These are phyloP conservation scores for Pezicula carpinea DNA, from an alignment of 2,329 filamentous ascomycete genomes.

Conservation along the genomic window DNA sequence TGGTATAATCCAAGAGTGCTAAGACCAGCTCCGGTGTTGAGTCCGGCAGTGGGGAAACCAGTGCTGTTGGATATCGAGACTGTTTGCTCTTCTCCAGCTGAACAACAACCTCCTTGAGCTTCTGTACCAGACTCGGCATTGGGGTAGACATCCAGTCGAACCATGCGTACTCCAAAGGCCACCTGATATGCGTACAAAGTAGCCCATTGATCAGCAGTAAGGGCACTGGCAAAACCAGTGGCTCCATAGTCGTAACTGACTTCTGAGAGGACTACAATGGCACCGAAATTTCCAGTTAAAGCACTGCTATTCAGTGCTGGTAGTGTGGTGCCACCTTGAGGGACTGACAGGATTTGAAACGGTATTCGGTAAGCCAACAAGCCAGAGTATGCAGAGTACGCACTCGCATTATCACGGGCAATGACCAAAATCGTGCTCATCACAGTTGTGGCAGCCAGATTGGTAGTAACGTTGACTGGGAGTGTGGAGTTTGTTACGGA, in stretches of 20 bases:
- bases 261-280: slow-evolving; percentile 38
- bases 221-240: slow-evolving; percentile 15
- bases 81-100: slow-evolving; percentile 41
- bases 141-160: slow-evolving; percentile 54
- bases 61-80: slow-evolving; percentile 48
- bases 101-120: slow-evolving; percentile 38
- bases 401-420: slow-evolving; percentile 44
- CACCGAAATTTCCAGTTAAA: slow-evolving; percentile 43
- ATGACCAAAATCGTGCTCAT: slow-evolving; percentile 50
- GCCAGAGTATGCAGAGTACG: slow-evolving; percentile 45
- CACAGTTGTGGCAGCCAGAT: slow-evolving; percentile 9
- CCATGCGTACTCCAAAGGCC: slow-evolving; percentile 53
- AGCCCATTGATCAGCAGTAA: slow-evolving; percentile 53
- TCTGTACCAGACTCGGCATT: slow-evolving; percentile 40
- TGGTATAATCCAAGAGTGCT: slow-evolving; percentile 51
- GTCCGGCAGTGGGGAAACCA: slow-evolving; percentile 48
- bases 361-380: slow-evolving; percentile 58
- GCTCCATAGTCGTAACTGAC: slow-evolving; percentile 41
- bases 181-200: slow-evolving; percentile 52
- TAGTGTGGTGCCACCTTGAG: slow-evolving; percentile 43
- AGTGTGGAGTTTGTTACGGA: neutral
- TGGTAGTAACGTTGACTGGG: neutral
- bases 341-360: slow-evolving; percentile 48
- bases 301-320: slow-evolving; percentile 43
- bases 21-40: slow-evolving; percentile 38